Evolutionary conservation across 2,329 filamentous ascomycete species (phyloP), one percentile per base, ranked within the genome.

Genomic region (Colletotrichum simmondsii): DNA sequence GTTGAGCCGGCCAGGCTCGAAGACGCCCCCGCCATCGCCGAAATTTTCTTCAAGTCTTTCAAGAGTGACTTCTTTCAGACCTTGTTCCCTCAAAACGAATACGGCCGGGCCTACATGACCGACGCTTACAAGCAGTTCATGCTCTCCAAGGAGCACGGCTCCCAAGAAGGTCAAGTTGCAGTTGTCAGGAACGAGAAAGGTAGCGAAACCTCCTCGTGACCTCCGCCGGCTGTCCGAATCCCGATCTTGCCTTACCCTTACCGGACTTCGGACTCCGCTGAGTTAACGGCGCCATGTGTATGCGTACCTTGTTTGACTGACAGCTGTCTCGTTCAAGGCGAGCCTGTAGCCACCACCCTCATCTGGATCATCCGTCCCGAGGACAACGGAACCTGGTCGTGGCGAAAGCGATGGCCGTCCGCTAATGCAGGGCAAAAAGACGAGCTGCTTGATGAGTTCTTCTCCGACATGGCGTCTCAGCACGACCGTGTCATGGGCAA

Each of bases 381-480:
- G 19, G 73, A 75, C 59, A 26, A 66, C 12, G 73, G 63, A 10
- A 59, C 68, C 14, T 73, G 73, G 66, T 71, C 71, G 1, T 71
- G 73, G 71, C 52, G 65, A 7, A 67, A 67, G 37, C 66, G 73
- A 14, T 75, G 71, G 73, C 71, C 73, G 14, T n/a, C 54, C 14
- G 63, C 66, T 4, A 75, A 68, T 35, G 26, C 54, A 37, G 57
- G 68, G 28, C 72, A 75, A 64, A 54, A 71, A 2, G 67, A 63
- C 12, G 64, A 66, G n/a, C 69, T 57, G 4, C 52, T 76, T n/a
- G 67, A 75, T 2, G 60, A 65, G 12, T 75, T 77, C 56, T 76
- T 73, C 42, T 54, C 37, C 22, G 71, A 58, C 53, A 76, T 77
- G 74, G 71, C 53, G 5, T 49, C 64, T 14, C 76, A 75, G 62